These are phyloP conservation scores for Eustoma russellianum DNA, from an alignment of 257 asterid genomes.

Conservation along the genomic window DNA sequence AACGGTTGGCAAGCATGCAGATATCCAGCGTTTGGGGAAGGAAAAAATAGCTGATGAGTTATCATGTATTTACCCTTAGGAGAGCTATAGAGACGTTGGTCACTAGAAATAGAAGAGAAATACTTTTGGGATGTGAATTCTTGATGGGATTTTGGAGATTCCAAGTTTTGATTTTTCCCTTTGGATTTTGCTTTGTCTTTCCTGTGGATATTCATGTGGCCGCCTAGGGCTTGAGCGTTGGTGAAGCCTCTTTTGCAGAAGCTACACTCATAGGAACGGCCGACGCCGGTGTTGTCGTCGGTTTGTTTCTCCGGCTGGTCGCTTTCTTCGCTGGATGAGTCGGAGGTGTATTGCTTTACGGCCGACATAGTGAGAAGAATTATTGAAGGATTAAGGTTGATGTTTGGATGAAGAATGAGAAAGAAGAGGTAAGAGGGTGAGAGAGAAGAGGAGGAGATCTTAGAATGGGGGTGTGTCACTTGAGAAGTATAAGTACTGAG, in stretches of 20 bases:
- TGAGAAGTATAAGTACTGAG: conserved; percentile 4
- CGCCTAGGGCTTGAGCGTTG: conserved; percentile 87
- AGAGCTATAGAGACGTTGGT: conserved; percentile 3
- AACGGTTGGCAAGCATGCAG: conserved; percentile 13
- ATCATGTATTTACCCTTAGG: conserved; percentile 21
- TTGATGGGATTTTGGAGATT: conserved; percentile 11
- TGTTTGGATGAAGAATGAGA: no score
- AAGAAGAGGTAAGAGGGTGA: conserved; percentile 4
- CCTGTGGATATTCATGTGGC: conserved; percentile 90
- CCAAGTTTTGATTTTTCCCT: conserved; percentile 13
- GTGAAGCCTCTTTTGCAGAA: conserved; percentile 81
- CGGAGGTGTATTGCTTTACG: conserved; percentile 23
- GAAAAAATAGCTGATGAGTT: conserved; percentile 36
- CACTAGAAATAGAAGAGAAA: conserved; percentile 13
- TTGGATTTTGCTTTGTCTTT: conserved; percentile 60
- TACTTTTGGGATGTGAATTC: conserved; percentile 14
- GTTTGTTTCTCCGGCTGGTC: conserved; percentile 20
- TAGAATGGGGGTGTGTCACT: not conserved
- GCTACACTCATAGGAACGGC: conserved; percentile 64
- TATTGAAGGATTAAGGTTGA: no score
- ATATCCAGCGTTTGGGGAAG: conserved; percentile 43
- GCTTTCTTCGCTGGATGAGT: conserved; percentile 28
- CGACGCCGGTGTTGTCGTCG: conserved; percentile 34
- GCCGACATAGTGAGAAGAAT: not conserved
- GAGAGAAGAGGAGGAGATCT: not conserved